Conservation (phyloP, 176 grass and related monocot species). For the Chrysopogon serrulatus region DNA sequence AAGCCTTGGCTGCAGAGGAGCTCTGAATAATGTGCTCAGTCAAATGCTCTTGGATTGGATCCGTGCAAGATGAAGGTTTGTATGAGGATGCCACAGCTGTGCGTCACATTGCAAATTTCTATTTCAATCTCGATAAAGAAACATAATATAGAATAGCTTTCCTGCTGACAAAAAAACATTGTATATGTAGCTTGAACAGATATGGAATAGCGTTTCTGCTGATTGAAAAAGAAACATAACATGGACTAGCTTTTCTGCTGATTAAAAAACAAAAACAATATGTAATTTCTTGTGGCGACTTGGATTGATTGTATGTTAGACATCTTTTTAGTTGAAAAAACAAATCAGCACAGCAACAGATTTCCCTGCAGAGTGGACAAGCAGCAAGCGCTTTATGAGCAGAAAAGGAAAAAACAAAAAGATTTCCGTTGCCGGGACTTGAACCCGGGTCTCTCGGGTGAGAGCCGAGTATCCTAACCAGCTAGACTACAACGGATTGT, state of each 20-base stretch:
- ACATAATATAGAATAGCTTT: background rate
- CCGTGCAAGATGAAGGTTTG: background rate
- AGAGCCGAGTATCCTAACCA: slow-evolving; percentile 97
- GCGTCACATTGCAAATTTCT: background rate
- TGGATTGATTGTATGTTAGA: too few relatives aligned
- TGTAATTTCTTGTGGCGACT: too few relatives aligned
- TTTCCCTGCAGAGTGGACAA: too few relatives aligned
- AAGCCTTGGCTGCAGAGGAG: background rate
- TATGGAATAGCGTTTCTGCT: too few relatives aligned
- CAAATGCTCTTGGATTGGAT: background rate
- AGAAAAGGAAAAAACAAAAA: too few relatives aligned
- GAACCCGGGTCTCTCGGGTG: slow-evolving; percentile 63
- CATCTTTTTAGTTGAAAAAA: too few relatives aligned
- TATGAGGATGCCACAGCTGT: background rate
- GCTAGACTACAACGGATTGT: slow-evolving; percentile 57
- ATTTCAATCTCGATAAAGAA: background rate
- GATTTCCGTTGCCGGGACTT: slow-evolving; percentile 49
- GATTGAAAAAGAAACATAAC: background rate
- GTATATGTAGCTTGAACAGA: too few relatives aligned
- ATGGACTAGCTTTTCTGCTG: background rate
- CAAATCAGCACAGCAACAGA: too few relatives aligned
- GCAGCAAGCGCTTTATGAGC: too few relatives aligned
- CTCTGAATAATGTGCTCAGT: background rate
- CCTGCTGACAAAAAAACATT: background rate
- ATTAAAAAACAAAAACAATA: background rate